phyloP scores from a whole-genome alignment of 169 alveolate genomes.

The Amoebophrya sp. region DNA sequence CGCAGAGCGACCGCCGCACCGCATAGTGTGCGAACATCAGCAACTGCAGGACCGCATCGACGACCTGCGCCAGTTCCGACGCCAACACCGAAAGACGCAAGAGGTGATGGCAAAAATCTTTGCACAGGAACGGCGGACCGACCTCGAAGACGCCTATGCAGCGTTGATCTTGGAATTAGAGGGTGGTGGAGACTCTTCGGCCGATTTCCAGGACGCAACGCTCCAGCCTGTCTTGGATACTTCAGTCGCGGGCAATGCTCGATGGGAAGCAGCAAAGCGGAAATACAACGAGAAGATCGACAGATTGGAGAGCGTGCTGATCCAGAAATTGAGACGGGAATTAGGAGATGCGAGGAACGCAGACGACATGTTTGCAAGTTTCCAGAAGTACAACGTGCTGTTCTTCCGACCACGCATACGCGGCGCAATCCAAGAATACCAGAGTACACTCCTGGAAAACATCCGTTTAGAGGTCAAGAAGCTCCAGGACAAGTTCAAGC shows the following conservation, averaged over 20 bases:
- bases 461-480: slow-evolving; percentile 70
- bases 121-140: slow-evolving; percentile 33
- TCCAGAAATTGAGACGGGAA: slow-evolving; percentile 80
- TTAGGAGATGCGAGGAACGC: slow-evolving; percentile 84
- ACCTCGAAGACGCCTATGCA: neutral
- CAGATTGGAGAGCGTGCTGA: slow-evolving; percentile 85
- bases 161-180: neutral
- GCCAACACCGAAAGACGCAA: slow-evolving; percentile 81
- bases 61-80: slow-evolving; percentile 75
- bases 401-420: slow-evolving; percentile 87
- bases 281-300: slow-evolving; percentile 82
- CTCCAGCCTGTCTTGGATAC: slow-evolving; percentile 42
- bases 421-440: slow-evolving; percentile 93
- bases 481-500: slow-evolving; percentile 72
- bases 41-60: slow-evolving; percentile 71
- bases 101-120: slow-evolving; percentile 68
- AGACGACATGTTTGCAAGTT: slow-evolving; percentile 89
- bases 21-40: slow-evolving; percentile 70
- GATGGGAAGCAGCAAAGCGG: slow-evolving; percentile 51
- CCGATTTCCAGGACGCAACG: neutral
- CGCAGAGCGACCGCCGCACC: slow-evolving; percentile 69
- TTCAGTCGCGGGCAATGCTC: slow-evolving; percentile 50
- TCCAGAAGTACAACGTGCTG: slow-evolving; percentile 84
- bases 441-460: slow-evolving; percentile 69
- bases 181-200: neutral